These are phyloP conservation scores for Aegilops umbellulata DNA, from an alignment of 176 grass and related monocot genomes.

Conservation along the genomic window DNA sequence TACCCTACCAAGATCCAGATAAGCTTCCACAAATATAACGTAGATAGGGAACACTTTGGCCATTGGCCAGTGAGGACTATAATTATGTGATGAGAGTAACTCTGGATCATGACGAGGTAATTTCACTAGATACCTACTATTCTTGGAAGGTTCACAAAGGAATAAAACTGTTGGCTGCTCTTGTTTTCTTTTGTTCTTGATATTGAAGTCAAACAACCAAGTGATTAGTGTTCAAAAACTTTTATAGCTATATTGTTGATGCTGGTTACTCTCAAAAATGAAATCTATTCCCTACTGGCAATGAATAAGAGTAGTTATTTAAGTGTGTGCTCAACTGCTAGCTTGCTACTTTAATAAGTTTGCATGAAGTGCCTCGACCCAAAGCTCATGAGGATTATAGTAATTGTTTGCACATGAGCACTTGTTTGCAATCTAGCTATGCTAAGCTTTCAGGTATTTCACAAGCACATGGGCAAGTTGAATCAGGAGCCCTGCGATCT, in stretches of 20 bases:
- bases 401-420: conserved; percentile 4
- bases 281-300: background rate
- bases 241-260: background rate
- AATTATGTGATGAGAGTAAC: background rate
- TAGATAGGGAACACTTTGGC: background rate
- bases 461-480: too few relatives aligned
- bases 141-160: background rate
- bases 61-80: background rate
- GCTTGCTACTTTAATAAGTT: background rate
- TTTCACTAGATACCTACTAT: background rate
- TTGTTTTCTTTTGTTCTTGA: background rate
- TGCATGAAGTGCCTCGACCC: background rate
- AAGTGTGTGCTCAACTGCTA: background rate
- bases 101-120: background rate
- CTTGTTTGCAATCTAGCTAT: background rate
- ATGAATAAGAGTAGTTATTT: background rate
- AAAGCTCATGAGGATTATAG: background rate
- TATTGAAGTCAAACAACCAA: background rate
- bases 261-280: background rate
- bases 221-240: background rate
- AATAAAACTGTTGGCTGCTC: background rate
- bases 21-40: background rate
- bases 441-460: too few relatives aligned
- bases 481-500: background rate
- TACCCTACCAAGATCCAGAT: background rate